A percentile compares a stretch with the other conserved stretches of the same genome.
Evolutionary conservation across 805 yeast genomes (phyloP).

Genomic region (Maudiozyma turicensis): DNA sequence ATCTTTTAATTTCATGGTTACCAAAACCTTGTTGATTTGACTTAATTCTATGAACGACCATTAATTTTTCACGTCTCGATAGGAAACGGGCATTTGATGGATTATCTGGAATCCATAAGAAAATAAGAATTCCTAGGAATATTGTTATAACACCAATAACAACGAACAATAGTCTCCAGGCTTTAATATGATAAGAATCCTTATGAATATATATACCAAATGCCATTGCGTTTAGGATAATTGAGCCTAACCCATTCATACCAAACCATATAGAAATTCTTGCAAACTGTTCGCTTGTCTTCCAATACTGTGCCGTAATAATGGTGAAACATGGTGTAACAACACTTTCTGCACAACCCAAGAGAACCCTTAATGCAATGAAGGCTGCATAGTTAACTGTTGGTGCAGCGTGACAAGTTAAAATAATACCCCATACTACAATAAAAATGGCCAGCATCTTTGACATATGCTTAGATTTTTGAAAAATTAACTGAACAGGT

Average conservation of each 20-base stretch:
- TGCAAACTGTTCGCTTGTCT: slow-evolving; percentile 35
- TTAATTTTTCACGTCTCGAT: slow-evolving; percentile 32
- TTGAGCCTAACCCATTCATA: slow-evolving; percentile 37
- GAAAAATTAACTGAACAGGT: slow-evolving; percentile 29
- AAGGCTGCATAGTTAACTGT: slow-evolving; percentile 36
- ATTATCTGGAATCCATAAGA: slow-evolving; percentile 44
- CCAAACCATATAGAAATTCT: slow-evolving; percentile 38
- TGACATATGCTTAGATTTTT: slow-evolving; percentile 44
- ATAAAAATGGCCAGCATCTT: slow-evolving; percentile 40
- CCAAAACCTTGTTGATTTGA: slow-evolving; percentile 51
- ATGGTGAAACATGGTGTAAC: slow-evolving; percentile 50
- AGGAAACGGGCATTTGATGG: slow-evolving; percentile 44
- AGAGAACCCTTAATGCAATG: slow-evolving; percentile 37
- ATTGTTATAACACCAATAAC: slow-evolving; percentile 52
- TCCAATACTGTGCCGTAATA: slow-evolving; percentile 51
- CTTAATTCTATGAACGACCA: slow-evolving; percentile 45
- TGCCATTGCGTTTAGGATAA: slow-evolving; percentile 44
- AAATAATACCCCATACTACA: slow-evolving; percentile 53
- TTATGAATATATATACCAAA: slow-evolving; percentile 39
- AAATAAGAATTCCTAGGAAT: slow-evolving; percentile 38
- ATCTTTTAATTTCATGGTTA: slow-evolving; percentile 41
- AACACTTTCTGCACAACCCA: slow-evolving; percentile 44
- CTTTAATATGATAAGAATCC: slow-evolving; percentile 32
- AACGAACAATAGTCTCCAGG: slow-evolving; percentile 56
- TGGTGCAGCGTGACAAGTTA: slow-evolving; percentile 43